Base-by-base conservation (phyloP, 306 rosid species). In the Coriaria nepalensis region DNA sequence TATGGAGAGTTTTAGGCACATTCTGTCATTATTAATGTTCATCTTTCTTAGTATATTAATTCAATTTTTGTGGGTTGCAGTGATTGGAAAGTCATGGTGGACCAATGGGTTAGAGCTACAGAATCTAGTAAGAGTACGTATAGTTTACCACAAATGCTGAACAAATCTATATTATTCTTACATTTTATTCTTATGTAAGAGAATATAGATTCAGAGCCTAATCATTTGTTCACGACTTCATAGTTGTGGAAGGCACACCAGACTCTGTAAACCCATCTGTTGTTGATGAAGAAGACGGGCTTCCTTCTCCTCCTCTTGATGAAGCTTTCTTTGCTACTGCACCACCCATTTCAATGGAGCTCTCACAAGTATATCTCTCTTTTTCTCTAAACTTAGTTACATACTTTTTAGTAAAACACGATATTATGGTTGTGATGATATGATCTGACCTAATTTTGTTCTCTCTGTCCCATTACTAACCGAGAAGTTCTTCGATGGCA, bases 261-360 rank as follows among this genome's bases (percentile, higher is more conserved):
- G 95, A 85, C 61, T 81, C 92, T 9, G 62, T 62, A 33, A 64
- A 79, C 60, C 86, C 87, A 7, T 71, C 93, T 40, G 71, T 60
- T 9, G 64, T 76, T 33, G 76, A 73, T 37, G 86, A 76, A 64
- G 96, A 80, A 43, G 95, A 74, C 55, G 97, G 98, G 47, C 87
- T 90, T 48, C 94, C 98, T 12, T 85, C 87, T 40, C 94, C 94
- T 71, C 98, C 98, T 42, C 32, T 90, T 68, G 98, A 90, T 49
- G 95, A 81, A 45, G 80, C 76, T 33, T 87, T 66, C 43, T 77
- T 85, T 71, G 69, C 85, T 63, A 68, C 80, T 6, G 53, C 95
- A 43, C 74, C 59, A 49, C 33, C 87, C 45, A 67, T 71, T 33
- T 50, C 94, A 10, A 85, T 90, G 33, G 95, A 90, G 63, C 85